Conservation (phyloP, 1,284 basidiomycete species). For the Fomitopsis palustris region DNA sequence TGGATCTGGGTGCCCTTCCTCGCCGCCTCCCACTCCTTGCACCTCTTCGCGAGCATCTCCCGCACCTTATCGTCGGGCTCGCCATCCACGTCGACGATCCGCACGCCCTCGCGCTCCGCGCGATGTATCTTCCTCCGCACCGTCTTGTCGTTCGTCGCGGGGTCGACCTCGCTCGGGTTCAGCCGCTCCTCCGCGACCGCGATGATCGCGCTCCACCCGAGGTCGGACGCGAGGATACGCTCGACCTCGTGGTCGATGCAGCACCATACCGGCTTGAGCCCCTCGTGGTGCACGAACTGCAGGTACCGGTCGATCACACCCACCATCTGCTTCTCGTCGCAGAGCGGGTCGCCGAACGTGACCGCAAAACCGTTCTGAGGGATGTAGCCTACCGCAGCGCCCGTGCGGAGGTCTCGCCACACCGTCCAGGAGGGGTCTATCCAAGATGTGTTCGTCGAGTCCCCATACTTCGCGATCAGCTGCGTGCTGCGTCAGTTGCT, state of each 20-base stretch:
- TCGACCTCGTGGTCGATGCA: conserved; percentile 44
- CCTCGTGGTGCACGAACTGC: conserved; percentile 31
- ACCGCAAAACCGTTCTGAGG: conserved; percentile 35
- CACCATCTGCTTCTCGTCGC: conserved; percentile 38
- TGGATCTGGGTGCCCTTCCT: conserved; percentile 54
- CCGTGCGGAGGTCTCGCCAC: conserved; percentile 45
- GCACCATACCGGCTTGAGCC: conserved; percentile 51
- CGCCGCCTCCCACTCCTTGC: conserved; percentile 42
- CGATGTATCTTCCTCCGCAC: conserved; percentile 45
- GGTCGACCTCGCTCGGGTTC: conserved; percentile 38
- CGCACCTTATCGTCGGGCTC: conserved; percentile 38
- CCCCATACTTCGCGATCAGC: conserved; percentile 52
- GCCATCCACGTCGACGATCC: conserved; percentile 34
- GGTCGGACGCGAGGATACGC: conserved; percentile 40
- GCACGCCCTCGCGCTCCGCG: conserved; percentile 46
- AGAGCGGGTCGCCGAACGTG: conserved; percentile 48
- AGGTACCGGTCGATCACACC: conserved; percentile 42
- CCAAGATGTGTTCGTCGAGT: conserved; percentile 54
- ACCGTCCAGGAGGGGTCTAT: conserved; percentile 51
- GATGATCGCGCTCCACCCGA: conserved; percentile 48
- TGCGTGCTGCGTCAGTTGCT: conserved; percentile 12
- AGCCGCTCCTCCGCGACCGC: conserved; percentile 51
- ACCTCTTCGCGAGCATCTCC: conserved; percentile 37
- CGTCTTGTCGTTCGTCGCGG: conserved; percentile 38
- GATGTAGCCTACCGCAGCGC: conserved; percentile 47